Percentiles rank a stretch among this genome's conserved stretches.
phyloP scores from a whole-genome alignment of 352 stramenopile species.

The Pythium sukuiense region DNA sequence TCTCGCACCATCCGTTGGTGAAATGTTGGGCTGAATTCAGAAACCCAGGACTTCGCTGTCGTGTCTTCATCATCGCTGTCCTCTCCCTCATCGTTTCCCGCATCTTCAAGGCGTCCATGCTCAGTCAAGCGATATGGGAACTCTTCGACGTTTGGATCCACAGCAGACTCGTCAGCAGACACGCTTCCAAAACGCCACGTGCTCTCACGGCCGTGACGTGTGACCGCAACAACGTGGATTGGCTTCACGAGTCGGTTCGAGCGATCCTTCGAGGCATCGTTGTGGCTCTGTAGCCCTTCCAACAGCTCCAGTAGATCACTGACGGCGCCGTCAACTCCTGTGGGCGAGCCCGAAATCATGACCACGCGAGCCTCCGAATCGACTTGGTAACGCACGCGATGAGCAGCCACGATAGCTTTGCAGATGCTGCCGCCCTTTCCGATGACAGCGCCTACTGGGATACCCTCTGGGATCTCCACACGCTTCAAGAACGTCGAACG shows the following conservation, averaged over 20 bases:
- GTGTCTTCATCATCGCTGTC: not conserved
- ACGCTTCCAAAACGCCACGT: not conserved
- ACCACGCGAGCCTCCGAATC: not conserved
- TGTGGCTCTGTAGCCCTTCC: not conserved
- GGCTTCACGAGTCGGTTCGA: too few relatives aligned
- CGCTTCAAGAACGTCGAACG: not conserved
- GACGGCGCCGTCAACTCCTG: not conserved
- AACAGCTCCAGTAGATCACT: not conserved
- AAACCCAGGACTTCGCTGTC: not conserved
- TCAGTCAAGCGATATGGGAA: not conserved
- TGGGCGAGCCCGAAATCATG: not conserved
- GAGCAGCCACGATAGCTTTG: not conserved
- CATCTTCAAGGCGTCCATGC: not conserved
- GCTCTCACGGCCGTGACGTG: not conserved
- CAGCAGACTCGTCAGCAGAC: not conserved
- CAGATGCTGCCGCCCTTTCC: not conserved
- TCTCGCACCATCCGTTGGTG: not conserved
- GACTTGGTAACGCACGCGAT: not conserved
- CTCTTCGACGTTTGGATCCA: not conserved
- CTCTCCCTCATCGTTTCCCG: not conserved
- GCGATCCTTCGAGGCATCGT: too few relatives aligned
- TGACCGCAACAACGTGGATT: not conserved
- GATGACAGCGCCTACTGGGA: not conserved
- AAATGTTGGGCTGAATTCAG: not conserved
- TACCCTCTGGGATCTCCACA: not conserved